Percentiles rank a stretch among this genome's conserved stretches.
These are phyloP conservation scores for Dicorynia guianensis DNA, from an alignment of 306 rosid genomes.

Conservation along the genomic window DNA sequence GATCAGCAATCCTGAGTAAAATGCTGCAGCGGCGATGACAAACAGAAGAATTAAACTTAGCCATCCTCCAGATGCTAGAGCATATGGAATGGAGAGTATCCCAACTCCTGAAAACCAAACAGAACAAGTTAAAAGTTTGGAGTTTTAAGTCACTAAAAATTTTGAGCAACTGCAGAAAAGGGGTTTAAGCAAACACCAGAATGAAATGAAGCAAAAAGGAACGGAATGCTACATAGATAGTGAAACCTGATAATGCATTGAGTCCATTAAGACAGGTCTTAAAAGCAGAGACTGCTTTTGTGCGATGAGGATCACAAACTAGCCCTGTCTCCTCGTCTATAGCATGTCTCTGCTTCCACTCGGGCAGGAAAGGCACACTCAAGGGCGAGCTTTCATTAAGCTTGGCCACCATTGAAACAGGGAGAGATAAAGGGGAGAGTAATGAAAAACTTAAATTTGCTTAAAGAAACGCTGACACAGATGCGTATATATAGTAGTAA, in stretches of 20 bases:
- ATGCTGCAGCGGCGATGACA: slow-evolving; percentile 51
- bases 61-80: slow-evolving; percentile 90
- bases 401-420: slow-evolving; percentile 37
- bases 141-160: neutral
- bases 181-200: neutral
- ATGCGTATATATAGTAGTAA: too few relatives aligned
- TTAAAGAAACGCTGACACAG: too few relatives aligned
- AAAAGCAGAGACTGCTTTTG: slow-evolving; percentile 40
- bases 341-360: slow-evolving; percentile 34
- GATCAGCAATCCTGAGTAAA: slow-evolving; percentile 69
- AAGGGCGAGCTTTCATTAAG: slow-evolving; percentile 8
- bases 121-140: neutral
- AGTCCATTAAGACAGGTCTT: slow-evolving; percentile 56
- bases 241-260: slow-evolving; percentile 40
- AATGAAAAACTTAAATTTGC: too few relatives aligned
- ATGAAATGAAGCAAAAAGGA: neutral
- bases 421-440: neutral
- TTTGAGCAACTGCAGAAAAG: neutral
- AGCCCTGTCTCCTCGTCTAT: slow-evolving; percentile 34
- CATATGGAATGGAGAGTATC: slow-evolving; percentile 82
- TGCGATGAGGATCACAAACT: neutral
- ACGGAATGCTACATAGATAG: neutral
- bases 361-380: slow-evolving; percentile 44
- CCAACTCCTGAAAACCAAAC: slow-evolving; percentile 71
- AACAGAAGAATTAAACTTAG: slow-evolving; percentile 68